Percentiles rank a stretch among this genome's conserved stretches.
These are phyloP conservation scores for Botrytis tulipae DNA, from an alignment of 2,329 filamentous ascomycete genomes.

Conservation along the genomic window DNA sequence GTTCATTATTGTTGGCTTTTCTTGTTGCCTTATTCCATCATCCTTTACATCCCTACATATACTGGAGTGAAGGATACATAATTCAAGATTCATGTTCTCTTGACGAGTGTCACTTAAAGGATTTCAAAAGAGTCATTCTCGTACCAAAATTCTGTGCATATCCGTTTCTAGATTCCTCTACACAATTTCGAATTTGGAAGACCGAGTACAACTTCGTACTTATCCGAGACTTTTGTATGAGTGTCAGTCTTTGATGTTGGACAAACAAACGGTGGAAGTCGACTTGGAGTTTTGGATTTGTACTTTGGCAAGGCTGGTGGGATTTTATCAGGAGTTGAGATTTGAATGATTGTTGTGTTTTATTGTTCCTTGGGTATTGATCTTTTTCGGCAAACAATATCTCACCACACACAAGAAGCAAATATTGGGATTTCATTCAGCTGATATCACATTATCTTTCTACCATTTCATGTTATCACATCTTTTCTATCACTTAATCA, in stretches of 20 bases:
- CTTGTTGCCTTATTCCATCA: neutral
- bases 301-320: neutral
- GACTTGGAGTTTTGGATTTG: neutral
- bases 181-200: neutral
- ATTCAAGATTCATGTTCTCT: neutral
- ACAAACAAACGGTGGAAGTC: slow-evolving; percentile 13
- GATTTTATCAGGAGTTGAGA: neutral
- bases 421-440: neutral
- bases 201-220: slow-evolving; percentile 16
- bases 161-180: slow-evolving; percentile 11
- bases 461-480: neutral
- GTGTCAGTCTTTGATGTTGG: neutral
- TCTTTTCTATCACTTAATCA: neutral
- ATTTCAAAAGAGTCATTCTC: neutral
- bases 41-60: neutral
- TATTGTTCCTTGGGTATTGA: neutral
- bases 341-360: neutral
- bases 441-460: neutral
- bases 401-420: neutral
- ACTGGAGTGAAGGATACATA: neutral
- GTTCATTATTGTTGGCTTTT: neutral
- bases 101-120: slow-evolving; percentile 12
- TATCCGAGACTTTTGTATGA: slow-evolving; percentile 20
- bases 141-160: slow-evolving; percentile 5
- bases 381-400: slow-evolving; percentile 4